A percentile compares a stretch with the other conserved stretches of the same genome.
These are phyloP conservation scores for Achaetomiella virescens DNA, from an alignment of 495 filamentous ascomycete genomes.

Conservation along the genomic window DNA sequence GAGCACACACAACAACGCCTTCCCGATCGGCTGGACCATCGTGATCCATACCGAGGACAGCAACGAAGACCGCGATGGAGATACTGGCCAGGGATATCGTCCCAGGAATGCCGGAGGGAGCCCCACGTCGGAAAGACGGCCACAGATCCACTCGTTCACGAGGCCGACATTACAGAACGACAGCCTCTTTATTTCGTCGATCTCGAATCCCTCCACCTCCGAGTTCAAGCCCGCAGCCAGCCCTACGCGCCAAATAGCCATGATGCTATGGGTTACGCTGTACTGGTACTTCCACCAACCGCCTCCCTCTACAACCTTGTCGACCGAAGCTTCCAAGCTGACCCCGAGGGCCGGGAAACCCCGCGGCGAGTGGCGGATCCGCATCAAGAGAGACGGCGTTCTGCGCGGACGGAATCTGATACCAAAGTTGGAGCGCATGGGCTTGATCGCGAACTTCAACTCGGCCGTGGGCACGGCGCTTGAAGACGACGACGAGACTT, in stretches of 20 bases:
- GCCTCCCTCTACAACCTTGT: conserved; percentile 48
- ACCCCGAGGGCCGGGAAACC: conserved; percentile 67
- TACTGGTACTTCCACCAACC: conserved; percentile 96
- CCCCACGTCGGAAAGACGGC: conserved; percentile 17
- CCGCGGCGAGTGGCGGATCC: conserved; percentile 79
- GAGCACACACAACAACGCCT: conserved; percentile 57
- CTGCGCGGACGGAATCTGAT: conserved; percentile 74
- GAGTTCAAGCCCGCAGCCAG: conserved; percentile 75
- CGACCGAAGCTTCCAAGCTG: conserved; percentile 53
- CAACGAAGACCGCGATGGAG: conserved; percentile 15
- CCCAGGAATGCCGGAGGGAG: background rate
- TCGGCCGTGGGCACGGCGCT: conserved; percentile 63
- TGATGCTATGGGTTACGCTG: conserved; percentile 93
- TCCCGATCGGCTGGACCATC: conserved; percentile 84
- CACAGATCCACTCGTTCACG: conserved; percentile 58
- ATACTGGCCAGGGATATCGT: background rate
- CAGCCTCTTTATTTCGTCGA: conserved; percentile 81
- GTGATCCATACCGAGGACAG: conserved; percentile 62
- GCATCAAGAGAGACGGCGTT: conserved; percentile 78
- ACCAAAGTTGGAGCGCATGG: conserved; percentile 92
- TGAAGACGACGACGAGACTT: conserved; percentile 59
- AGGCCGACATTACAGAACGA: conserved; percentile 70
- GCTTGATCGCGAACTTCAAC: conserved; percentile 68
- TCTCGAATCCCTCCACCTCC: conserved; percentile 70
- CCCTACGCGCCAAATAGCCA: conserved; percentile 78